Evolutionary conservation across 139 green algal species (phyloP), one percentile per base, ranked within the genome.

Genomic region (Volvox reticuliferus): DNA sequence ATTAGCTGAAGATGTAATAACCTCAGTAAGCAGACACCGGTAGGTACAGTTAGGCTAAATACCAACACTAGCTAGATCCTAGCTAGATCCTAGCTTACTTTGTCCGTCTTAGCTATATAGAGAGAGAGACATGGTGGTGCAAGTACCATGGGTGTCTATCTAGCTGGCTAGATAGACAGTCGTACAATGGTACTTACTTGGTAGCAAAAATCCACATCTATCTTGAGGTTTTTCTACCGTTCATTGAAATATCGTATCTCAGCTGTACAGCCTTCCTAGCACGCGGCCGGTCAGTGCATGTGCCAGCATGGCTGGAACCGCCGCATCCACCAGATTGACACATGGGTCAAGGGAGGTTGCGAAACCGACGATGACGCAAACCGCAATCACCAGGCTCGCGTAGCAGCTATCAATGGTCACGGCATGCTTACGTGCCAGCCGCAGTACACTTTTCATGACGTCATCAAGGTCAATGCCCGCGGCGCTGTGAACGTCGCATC

Each of bases 281-380:
- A 98, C 94, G 0, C 93, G 89, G 14, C 97, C 97, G 1, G 95
- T 98, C 24, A 99, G 89, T 30, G 92, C 76, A 90, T 98, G 95
- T 12, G 91, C 89, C 65, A 99, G 91, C 96, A 96, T 33, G 36
- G 82, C 94, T 0, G 97, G 94, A 0, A 95, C 91, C 12, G 96
- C 96, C 9, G 97, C 97, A 86, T 99, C 98, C 91, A 99, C 96
- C 18, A 99, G 94, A 93, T 98, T 99, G 18, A 99, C 92, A 14
- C 90, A 33, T 0, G 96, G 95, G 92, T 99, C 98, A 69, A 99
- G 90, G 0, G 92, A 91, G 9, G 96, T 95, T 14, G 97, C 98
- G 92, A 99, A 99, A 22, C 97, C 97, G 44, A 98, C 95, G 50
- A 99, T 92, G 32, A 99, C 96, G 73, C 95, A 98, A 78, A 99